phyloP scores from a whole-genome alignment of 257 asterid genomes.

The Sherardia arvensis region DNA sequence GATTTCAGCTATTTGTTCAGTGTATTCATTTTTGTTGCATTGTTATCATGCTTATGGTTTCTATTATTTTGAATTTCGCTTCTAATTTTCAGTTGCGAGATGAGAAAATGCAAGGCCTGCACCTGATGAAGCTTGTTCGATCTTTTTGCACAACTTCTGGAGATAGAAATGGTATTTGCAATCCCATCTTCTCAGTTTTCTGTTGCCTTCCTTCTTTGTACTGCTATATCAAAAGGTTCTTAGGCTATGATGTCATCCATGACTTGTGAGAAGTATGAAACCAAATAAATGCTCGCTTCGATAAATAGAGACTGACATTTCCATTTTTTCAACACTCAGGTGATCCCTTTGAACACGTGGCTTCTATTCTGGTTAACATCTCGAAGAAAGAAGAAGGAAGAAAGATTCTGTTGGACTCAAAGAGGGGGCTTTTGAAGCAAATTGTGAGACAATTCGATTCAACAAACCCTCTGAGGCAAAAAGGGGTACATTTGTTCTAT shows the following conservation, averaged over 20 bases:
- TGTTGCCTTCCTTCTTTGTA: not conserved
- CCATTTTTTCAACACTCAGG: constrained; percentile 26
- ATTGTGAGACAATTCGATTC: constrained; percentile 80
- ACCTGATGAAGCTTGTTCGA: constrained; percentile 84
- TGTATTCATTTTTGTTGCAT: not conserved
- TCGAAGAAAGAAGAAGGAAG: constrained; percentile 84
- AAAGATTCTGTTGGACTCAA: constrained; percentile 78
- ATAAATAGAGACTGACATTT: not conserved
- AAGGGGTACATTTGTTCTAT: constrained; percentile 50
- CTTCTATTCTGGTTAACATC: constrained; percentile 81
- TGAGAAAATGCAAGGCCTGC: constrained; percentile 76
- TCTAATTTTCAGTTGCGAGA: constrained; percentile 48
- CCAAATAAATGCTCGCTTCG: too few relatives aligned
- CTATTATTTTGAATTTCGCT: constrained; percentile 14
- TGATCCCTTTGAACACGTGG: constrained; percentile 89
- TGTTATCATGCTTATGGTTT: not conserved
- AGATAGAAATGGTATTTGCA: constrained; percentile 40
- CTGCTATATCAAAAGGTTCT: not conserved
- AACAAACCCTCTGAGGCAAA: constrained; percentile 61
- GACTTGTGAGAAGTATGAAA: not conserved
- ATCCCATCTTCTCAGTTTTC: not conserved
- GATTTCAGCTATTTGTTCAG: not conserved
- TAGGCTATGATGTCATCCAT: not conserved
- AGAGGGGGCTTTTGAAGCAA: constrained; percentile 82
- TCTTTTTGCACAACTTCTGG: constrained; percentile 67